A percentile compares a stretch with the other conserved stretches of the same genome.
Conservation (phyloP, 2,329 filamentous ascomycete genomes). For the Microsporum canis region DNA sequence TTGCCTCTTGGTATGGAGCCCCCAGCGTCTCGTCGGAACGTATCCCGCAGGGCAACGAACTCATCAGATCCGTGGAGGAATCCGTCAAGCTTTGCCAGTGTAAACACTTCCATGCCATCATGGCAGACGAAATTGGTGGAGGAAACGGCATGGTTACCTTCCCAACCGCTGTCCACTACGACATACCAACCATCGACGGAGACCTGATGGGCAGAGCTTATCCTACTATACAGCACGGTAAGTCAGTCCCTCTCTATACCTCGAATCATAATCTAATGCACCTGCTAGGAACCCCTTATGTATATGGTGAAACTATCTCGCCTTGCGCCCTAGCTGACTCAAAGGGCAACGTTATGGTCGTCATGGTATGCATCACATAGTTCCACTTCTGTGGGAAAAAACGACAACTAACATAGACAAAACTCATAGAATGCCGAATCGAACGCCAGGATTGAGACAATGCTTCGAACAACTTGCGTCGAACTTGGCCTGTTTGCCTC, state of each 20-base stretch:
- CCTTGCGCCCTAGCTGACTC: constrained; percentile 31
- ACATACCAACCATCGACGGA: constrained; percentile 34
- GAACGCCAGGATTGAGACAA: constrained; percentile 16
- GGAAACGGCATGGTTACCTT: constrained; percentile 30
- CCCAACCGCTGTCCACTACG: constrained; percentile 35
- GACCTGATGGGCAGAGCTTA: constrained; percentile 34
- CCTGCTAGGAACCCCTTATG: constrained; percentile 31
- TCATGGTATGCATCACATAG: constrained; percentile 9
- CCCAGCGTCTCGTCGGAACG: constrained; percentile 23
- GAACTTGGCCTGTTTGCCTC: constrained; percentile 18
- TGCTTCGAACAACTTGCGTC: constrained; percentile 17
- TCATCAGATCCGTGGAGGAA: constrained; percentile 30
- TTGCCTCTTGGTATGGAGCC: constrained; percentile 37
- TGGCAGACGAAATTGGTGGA: constrained; percentile 25
- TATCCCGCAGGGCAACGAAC: constrained; percentile 18
- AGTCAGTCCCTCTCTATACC: background rate
- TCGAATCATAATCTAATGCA: background rate
- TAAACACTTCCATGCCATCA: constrained; percentile 30
- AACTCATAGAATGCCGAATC: background rate
- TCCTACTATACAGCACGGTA: constrained; percentile 12
- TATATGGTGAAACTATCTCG: constrained; percentile 31
- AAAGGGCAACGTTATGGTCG: constrained; percentile 29
- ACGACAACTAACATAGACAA: background rate
- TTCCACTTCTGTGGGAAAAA: background rate
- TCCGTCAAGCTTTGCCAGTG: constrained; percentile 18